These are phyloP conservation scores for Leavenworthia alabamica DNA, from an alignment of 345 rosid genomes.

Conservation along the genomic window DNA sequence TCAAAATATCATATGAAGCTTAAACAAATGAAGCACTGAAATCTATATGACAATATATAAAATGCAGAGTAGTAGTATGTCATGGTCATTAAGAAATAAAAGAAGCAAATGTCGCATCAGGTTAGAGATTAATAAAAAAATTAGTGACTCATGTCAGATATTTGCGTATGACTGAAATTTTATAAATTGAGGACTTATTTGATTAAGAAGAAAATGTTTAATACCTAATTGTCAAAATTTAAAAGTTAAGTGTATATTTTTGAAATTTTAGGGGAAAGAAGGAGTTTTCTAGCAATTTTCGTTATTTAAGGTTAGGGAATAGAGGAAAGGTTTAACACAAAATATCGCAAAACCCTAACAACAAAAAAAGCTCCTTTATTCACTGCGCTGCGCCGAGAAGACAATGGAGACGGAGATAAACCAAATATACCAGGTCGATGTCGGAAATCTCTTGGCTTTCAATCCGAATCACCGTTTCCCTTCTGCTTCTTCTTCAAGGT, in stretches of 20 bases:
- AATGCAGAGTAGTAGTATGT: no score
- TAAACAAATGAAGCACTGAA: no score
- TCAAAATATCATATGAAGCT: no score
- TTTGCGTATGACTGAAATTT: not conserved
- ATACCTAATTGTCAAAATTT: not conserved
- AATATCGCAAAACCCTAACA: slow-evolving; percentile 34
- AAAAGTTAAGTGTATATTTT: not conserved
- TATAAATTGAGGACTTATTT: not conserved
- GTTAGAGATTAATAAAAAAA: no score
- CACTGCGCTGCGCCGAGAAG: slow-evolving; percentile 15
- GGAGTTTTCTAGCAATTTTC: not conserved
- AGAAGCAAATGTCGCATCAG: no score
- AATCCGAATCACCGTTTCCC: slow-evolving; percentile 45
- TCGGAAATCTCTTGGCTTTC: slow-evolving; percentile 67
- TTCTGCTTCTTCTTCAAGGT: slow-evolving; percentile 62
- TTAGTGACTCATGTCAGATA: no score
- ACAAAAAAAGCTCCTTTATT: not conserved
- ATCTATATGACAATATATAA: no score
- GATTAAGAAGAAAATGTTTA: not conserved
- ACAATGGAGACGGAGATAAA: slow-evolving; percentile 36
- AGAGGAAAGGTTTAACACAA: slow-evolving; percentile 2
- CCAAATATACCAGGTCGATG: slow-evolving; percentile 43
- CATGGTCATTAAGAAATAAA: no score
- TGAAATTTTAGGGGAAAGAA: not conserved
- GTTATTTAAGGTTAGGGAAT: not conserved